Evolutionary conservation across 202 grass and related monocot genomes (phyloP).

Genomic region (Brachypodium distachyon): DNA sequence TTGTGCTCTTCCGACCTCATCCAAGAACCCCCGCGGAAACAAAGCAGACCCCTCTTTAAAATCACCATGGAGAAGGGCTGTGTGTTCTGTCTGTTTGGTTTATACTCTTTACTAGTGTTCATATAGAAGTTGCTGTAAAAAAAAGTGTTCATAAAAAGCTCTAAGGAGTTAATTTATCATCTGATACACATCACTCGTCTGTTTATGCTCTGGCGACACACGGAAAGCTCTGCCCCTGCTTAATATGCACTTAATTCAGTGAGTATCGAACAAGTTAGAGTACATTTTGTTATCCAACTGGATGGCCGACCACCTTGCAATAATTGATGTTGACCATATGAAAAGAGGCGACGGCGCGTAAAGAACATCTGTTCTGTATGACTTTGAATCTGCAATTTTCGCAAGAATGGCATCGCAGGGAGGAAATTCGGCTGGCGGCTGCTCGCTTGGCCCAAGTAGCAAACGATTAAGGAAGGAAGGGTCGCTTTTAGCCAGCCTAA

Average conservation of each 20-base stretch:
- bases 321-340: constrained; percentile 9
- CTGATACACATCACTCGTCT: neutral
- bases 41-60: too few relatives aligned
- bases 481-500: constrained; percentile 14
- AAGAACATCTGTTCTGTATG: neutral
- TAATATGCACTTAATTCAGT: neutral
- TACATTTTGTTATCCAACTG: neutral
- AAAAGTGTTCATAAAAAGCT: too few relatives aligned
- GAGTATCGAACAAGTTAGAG: neutral
- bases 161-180: neutral
- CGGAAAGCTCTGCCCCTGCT: neutral
- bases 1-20: neutral
- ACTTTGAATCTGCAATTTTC: constrained; percentile 7
- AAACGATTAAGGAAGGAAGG: neutral
- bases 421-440: neutral
- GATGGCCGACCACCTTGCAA: neutral
- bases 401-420: neutral
- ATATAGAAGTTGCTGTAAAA: too few relatives aligned
- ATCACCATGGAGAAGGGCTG: neutral
- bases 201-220: neutral
- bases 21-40: too few relatives aligned
- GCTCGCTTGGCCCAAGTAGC: neutral
- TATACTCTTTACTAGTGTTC: too few relatives aligned
- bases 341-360: neutral
- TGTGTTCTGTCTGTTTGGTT: too few relatives aligned